phyloP scores from a whole-genome alignment of 1,139 yeast genomes.

The Candida gigantensis region DNA sequence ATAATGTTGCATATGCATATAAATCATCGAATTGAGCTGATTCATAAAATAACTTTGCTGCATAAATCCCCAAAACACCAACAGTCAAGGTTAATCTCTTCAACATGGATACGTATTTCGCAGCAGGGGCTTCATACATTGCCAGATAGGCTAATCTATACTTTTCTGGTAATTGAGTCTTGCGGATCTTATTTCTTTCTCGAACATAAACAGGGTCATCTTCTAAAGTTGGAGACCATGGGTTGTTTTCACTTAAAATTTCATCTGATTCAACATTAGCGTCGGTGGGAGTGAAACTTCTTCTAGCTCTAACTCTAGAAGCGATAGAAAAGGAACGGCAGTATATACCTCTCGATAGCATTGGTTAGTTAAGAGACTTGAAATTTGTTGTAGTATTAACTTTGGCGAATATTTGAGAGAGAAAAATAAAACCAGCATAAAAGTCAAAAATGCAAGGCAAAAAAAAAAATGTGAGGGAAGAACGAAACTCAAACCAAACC shows the following conservation, averaged over 20 bases:
- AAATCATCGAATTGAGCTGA: constrained; percentile 59
- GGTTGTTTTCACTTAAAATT: constrained; percentile 43
- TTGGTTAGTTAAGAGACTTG: no score
- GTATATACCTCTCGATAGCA: constrained; percentile 1
- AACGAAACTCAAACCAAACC: constrained; percentile 1
- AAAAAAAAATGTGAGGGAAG: not conserved
- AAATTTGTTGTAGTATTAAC: no score
- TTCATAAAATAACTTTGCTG: constrained; percentile 54
- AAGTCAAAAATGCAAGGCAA: no score
- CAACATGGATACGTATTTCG: constrained; percentile 54
- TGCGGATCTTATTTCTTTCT: constrained; percentile 23
- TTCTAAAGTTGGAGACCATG: constrained; percentile 50
- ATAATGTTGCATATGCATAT: constrained; percentile 47
- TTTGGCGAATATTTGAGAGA: no score
- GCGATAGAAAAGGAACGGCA: constrained; percentile 1
- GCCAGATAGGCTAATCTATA: constrained; percentile 55
- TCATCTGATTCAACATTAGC: constrained; percentile 45
- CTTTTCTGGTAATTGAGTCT: constrained; percentile 39
- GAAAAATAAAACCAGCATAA: no score
- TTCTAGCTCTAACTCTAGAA: constrained; percentile 9
- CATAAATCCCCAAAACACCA: constrained; percentile 55
- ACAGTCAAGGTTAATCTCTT: constrained; percentile 57
- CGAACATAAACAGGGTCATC: constrained; percentile 38
- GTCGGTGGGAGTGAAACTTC: constrained; percentile 31
- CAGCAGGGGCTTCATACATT: constrained; percentile 57